Evolutionary conservation across 306 rosid genomes (phyloP).

Genomic region (Crataegus laevigata): DNA sequence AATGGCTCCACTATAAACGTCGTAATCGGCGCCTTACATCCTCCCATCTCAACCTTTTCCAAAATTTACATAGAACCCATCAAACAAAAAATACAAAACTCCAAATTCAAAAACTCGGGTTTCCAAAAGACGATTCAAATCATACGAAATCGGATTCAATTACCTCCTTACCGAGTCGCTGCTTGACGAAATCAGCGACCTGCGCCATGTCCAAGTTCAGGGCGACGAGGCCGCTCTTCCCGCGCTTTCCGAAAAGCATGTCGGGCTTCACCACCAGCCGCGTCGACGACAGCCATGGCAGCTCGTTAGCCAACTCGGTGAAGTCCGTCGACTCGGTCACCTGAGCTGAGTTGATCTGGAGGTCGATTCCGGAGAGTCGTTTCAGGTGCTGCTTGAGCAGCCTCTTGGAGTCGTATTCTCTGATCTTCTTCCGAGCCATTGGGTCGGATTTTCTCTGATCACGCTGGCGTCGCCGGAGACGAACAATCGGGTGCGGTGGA

Average conservation of each 20-base stretch:
- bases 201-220: constrained; percentile 66
- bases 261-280: constrained; percentile 72
- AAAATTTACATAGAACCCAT: not conserved
- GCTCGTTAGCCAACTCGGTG: constrained; percentile 46
- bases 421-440: constrained; percentile 91
- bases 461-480: not conserved
- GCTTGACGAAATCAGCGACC: constrained; percentile 66
- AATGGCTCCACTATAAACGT: constrained; percentile 83
- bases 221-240: constrained; percentile 82
- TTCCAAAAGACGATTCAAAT: not conserved
- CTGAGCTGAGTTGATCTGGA: constrained; percentile 66
- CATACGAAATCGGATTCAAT: not conserved
- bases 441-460: not conserved
- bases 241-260: constrained; percentile 85
- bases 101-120: not conserved
- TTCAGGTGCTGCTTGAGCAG: constrained; percentile 71
- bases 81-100: not conserved
- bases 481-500: not conserved
- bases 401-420: constrained; percentile 76
- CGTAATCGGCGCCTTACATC: constrained; percentile 82
- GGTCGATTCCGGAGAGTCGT: constrained; percentile 51
- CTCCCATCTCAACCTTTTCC: constrained; percentile 77
- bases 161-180: constrained; percentile 70
- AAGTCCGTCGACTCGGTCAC: constrained; percentile 63
- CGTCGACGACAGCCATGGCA: constrained; percentile 70